These are phyloP conservation scores for Wallacemonas rigidus DNA, from an alignment of 208 protist species.

Conservation along the genomic window DNA sequence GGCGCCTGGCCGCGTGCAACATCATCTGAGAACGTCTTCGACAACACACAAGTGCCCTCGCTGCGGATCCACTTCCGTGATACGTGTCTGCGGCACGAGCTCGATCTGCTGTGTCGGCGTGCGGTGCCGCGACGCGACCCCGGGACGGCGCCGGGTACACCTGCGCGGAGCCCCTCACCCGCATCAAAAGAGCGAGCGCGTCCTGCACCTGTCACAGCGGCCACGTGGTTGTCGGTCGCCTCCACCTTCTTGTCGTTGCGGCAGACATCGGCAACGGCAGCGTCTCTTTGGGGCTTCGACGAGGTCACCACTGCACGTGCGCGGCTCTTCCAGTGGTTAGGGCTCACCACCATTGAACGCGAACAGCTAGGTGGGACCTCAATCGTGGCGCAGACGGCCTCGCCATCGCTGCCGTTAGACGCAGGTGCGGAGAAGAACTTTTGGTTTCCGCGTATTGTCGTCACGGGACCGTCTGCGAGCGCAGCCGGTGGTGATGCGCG, in stretches of 20 bases:
- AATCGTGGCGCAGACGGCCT: too few relatives aligned
- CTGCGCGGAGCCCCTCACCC: too few relatives aligned
- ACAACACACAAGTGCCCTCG: constrained; percentile 64
- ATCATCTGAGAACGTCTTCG: constrained; percentile 51
- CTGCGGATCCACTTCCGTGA: constrained; percentile 71
- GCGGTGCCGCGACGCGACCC: neutral
- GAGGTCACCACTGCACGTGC: neutral
- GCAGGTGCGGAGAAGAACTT: neutral
- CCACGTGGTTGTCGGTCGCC: neutral
- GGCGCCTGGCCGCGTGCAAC: constrained; percentile 58
- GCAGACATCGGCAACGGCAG: neutral
- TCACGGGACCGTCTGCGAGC: constrained; percentile 44
- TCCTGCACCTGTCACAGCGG: too few relatives aligned
- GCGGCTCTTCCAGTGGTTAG: neutral
- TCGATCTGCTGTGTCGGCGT: constrained; percentile 51
- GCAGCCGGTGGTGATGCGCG: constrained; percentile 22
- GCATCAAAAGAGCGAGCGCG: too few relatives aligned
- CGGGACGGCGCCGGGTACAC: too few relatives aligned
- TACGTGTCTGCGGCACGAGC: constrained; percentile 57
- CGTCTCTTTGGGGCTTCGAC: neutral
- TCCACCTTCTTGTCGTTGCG: neutral
- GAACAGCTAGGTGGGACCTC: too few relatives aligned
- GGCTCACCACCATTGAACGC: neutral
- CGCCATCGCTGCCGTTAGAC: too few relatives aligned
- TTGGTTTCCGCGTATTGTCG: constrained; percentile 74